These are phyloP conservation scores for Lablab purpureus DNA, from an alignment of 306 rosid genomes.

Conservation along the genomic window DNA sequence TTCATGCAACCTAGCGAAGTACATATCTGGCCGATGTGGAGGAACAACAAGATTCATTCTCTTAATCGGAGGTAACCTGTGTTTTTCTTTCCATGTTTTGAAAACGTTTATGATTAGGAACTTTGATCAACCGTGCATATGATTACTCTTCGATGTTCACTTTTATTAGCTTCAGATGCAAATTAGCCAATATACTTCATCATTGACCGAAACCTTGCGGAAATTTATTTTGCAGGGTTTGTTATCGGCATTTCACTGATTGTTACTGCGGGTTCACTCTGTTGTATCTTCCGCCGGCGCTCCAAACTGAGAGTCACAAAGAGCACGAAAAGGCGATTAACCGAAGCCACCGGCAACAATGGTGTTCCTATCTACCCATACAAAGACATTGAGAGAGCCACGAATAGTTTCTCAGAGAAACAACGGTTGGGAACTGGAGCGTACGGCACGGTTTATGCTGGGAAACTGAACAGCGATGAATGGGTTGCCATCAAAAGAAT, in stretches of 20 bases:
- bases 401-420: slow-evolving; percentile 82
- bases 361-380: slow-evolving; percentile 73
- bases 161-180: neutral
- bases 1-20: slow-evolving; percentile 65
- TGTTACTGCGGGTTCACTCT: slow-evolving; percentile 55
- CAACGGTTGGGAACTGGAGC: slow-evolving; percentile 88
- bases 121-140: neutral
- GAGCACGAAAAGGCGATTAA: slow-evolving; percentile 75
- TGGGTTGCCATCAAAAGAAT: slow-evolving; percentile 90
- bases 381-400: slow-evolving; percentile 88
- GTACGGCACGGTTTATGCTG: slow-evolving; percentile 90
- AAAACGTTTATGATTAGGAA: neutral
- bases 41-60: slow-evolving; percentile 63
- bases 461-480: slow-evolving; percentile 66
- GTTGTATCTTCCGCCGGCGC: slow-evolving; percentile 69
- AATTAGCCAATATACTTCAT: neutral
- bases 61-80: slow-evolving; percentile 75
- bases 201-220: neutral
- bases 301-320: slow-evolving; percentile 61
- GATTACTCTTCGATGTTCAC: neutral
- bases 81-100: neutral
- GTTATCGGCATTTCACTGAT: slow-evolving; percentile 61
- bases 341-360: slow-evolving; percentile 77
- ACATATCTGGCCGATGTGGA: slow-evolving; percentile 77
- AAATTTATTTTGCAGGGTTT: slow-evolving; percentile 54